Conservation (phyloP, 2,329 filamentous ascomycete species). For the Aureobasidium sp. region DNA sequence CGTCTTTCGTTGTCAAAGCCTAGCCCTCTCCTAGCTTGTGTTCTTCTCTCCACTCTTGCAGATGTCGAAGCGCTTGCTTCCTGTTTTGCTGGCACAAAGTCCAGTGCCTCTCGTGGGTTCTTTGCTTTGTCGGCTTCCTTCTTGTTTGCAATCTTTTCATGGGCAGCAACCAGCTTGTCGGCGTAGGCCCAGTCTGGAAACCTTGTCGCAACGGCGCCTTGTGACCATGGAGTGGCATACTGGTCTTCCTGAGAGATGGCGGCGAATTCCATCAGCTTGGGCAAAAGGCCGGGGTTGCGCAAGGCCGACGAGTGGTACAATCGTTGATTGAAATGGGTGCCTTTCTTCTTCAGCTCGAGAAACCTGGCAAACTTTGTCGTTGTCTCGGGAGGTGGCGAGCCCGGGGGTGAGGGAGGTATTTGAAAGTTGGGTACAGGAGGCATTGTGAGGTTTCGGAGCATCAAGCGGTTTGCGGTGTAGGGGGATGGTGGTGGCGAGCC, state of each 20-base stretch:
- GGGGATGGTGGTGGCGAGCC: slow-evolving; percentile 45
- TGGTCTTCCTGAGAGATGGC: slow-evolving; percentile 50
- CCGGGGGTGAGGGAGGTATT: slow-evolving; percentile 67
- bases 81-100: slow-evolving; percentile 14
- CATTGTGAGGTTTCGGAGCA: slow-evolving; percentile 65
- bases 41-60: slow-evolving; percentile 10
- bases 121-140: slow-evolving; percentile 12
- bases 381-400: slow-evolving; percentile 35
- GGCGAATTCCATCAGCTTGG: slow-evolving; percentile 66
- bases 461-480: slow-evolving; percentile 57
- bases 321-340: slow-evolving; percentile 71
- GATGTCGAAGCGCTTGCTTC: not conserved
- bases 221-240: slow-evolving; percentile 55
- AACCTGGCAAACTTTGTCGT: slow-evolving; percentile 63
- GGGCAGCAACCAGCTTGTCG: slow-evolving; percentile 14
- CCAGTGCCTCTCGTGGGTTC: not conserved
- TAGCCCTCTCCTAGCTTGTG: slow-evolving; percentile 11
- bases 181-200: slow-evolving; percentile 16
- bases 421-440: slow-evolving; percentile 64
- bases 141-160: slow-evolving; percentile 16
- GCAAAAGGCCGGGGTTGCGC: slow-evolving; percentile 64
- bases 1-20: slow-evolving; percentile 16
- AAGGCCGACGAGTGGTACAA: slow-evolving; percentile 60
- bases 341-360: slow-evolving; percentile 67
- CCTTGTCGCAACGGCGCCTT: slow-evolving; percentile 23